These are phyloP conservation scores for Bipolaris gigantea DNA, from an alignment of 2,329 filamentous ascomycete genomes.

Conservation along the genomic window DNA sequence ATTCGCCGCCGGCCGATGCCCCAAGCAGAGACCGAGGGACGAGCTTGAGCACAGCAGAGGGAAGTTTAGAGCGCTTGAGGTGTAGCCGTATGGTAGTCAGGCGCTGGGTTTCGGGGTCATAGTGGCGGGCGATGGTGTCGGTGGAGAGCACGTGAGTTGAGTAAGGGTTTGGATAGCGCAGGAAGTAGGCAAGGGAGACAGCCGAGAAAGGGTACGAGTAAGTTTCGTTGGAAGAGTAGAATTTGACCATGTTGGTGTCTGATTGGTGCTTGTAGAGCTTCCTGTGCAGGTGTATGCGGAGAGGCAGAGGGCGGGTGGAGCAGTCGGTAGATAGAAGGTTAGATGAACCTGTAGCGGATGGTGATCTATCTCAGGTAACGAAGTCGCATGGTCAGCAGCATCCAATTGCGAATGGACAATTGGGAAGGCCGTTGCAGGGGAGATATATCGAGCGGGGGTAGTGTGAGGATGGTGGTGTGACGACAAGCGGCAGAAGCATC, in stretches of 20 bases:
- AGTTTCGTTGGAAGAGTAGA: conserved; percentile 62
- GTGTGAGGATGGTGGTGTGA: conserved; percentile 23
- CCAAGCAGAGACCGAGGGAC: conserved; percentile 70
- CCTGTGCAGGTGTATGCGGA: background rate
- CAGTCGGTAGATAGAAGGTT: conserved; percentile 15
- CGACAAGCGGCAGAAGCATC: conserved; percentile 12
- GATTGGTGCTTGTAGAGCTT: background rate
- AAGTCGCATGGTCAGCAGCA: conserved; percentile 34
- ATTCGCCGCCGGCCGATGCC: conserved; percentile 60
- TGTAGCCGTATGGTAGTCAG: conserved; percentile 79
- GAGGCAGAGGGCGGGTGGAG: background rate
- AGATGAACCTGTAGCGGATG: conserved; percentile 24
- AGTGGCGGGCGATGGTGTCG: conserved; percentile 74
- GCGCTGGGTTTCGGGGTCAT: conserved; percentile 73
- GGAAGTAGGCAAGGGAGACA: conserved; percentile 85
- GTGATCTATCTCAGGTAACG: conserved; percentile 25
- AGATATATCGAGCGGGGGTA: conserved; percentile 7
- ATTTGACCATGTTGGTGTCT: conserved; percentile 52
- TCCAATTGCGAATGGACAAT: conserved; percentile 24
- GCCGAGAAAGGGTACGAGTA: conserved; percentile 83
- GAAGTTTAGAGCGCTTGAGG: conserved; percentile 78
- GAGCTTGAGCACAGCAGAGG: conserved; percentile 72
- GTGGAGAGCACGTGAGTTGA: conserved; percentile 79
- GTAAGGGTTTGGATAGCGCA: conserved; percentile 86
- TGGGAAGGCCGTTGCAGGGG: conserved; percentile 12